Conservation (phyloP, 345 rosid genomes). For the Camelina neglecta region DNA sequence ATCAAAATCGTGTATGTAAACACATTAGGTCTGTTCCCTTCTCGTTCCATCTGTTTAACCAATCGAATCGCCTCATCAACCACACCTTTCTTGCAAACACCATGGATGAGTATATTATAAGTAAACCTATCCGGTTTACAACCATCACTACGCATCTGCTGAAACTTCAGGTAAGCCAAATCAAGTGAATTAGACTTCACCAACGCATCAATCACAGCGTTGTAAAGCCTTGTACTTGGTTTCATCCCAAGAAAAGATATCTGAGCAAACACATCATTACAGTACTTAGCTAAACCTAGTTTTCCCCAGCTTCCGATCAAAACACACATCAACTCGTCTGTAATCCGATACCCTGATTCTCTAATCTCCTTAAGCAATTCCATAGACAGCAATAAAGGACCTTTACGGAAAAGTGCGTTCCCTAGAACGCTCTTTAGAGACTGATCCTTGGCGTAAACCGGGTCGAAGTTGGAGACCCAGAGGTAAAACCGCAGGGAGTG, state of each 20-base stretch:
- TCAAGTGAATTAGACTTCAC: conserved; percentile 84
- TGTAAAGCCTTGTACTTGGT: conserved; percentile 83
- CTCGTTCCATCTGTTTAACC: conserved; percentile 82
- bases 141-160: conserved; percentile 77
- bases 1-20: conserved; percentile 76
- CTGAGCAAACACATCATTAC: conserved; percentile 81
- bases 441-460: conserved; percentile 55
- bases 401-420: conserved; percentile 57
- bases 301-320: conserved; percentile 92
- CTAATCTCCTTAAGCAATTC: conserved; percentile 70
- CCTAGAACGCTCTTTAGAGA: conserved; percentile 60
- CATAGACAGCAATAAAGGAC: conserved; percentile 74
- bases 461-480: conserved; percentile 71
- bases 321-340: conserved; percentile 74
- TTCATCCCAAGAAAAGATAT: conserved; percentile 73
- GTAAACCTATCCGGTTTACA: conserved; percentile 91
- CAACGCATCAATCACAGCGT: conserved; percentile 83
- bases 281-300: conserved; percentile 82
- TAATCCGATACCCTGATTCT: conserved; percentile 59
- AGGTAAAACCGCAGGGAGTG: conserved; percentile 64
- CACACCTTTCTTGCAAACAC: conserved; percentile 81
- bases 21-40: conserved; percentile 71
- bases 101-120: conserved; percentile 85
- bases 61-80: conserved; percentile 83
- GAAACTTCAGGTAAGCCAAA: conserved; percentile 88